Percentiles rank a stretch among this genome's conserved stretches.
phyloP scores from a whole-genome alignment of 768 basidiomycete genomes.

The Floccularia luteovirens region DNA sequence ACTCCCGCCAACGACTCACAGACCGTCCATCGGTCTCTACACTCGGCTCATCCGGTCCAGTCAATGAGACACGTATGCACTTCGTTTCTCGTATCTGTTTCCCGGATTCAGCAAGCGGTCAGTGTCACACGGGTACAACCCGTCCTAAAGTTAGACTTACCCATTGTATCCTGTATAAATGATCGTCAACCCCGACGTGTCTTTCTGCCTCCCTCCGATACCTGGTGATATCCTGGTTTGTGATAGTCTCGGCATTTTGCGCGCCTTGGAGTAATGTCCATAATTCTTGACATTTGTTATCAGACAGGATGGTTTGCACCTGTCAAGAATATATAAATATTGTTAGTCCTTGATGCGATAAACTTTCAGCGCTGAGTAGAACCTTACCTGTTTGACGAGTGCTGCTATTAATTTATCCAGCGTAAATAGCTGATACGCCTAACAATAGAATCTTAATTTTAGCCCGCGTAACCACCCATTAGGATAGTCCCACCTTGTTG shows the following conservation, averaged over 20 bases:
- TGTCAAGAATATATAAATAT: slow-evolving; percentile 19
- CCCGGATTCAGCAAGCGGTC: slow-evolving; percentile 5
- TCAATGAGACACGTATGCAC: slow-evolving; percentile 52
- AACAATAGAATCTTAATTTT: slow-evolving; percentile 19
- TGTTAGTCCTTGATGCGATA: slow-evolving; percentile 1
- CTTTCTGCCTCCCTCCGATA: slow-evolving; percentile 78
- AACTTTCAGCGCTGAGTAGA: slow-evolving; percentile 1
- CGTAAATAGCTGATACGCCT: slow-evolving; percentile 91
- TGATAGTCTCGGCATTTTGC: slow-evolving; percentile 43
- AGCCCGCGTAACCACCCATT: slow-evolving; percentile 5
- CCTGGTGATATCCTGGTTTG: slow-evolving; percentile 60
- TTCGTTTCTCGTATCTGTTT: slow-evolving; percentile 47
- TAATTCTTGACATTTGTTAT: slow-evolving; percentile 82
- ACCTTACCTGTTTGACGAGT: slow-evolving; percentile 83
- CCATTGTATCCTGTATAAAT: slow-evolving; percentile 77
- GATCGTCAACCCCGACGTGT: slow-evolving; percentile 67
- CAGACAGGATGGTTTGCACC: slow-evolving; percentile 83
- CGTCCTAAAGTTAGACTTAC: slow-evolving; percentile 33
- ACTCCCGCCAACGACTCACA: slow-evolving; percentile 61
- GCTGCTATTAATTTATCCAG: slow-evolving; percentile 87
- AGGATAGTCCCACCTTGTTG: slow-evolving; percentile 50
- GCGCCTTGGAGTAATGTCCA: slow-evolving; percentile 67
- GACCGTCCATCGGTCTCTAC: slow-evolving; percentile 43
- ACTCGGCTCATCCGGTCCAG: slow-evolving; percentile 59
- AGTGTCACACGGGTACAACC: no score